Conservation (phyloP, 148 eudicot genomes). For the Camellia japonica region DNA sequence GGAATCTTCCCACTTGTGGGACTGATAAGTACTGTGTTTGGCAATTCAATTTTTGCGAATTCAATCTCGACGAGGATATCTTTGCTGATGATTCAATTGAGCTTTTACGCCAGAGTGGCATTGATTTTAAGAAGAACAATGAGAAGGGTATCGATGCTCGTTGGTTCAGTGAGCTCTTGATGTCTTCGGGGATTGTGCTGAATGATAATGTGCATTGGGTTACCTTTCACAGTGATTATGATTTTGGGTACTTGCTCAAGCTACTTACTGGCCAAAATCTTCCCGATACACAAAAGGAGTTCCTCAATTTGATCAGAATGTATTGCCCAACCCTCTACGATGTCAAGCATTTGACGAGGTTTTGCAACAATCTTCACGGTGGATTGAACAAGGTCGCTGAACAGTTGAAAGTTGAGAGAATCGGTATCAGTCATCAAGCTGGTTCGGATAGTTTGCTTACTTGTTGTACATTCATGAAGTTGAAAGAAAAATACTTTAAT, state of each 20-base stretch:
- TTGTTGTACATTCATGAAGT: conserved; percentile 15
- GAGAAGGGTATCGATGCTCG: conserved; percentile 20
- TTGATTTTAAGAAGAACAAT: conserved; percentile 20
- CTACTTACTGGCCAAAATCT: conserved; percentile 18
- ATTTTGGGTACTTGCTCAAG: conserved; percentile 24
- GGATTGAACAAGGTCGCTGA: conserved; percentile 17
- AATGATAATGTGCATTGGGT: conserved; percentile 22
- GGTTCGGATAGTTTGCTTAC: conserved; percentile 21
- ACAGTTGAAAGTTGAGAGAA: conserved; percentile 13
- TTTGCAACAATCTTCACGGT: conserved; percentile 7
- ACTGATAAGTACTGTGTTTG: conserved; percentile 16
- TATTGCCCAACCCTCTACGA: conserved; percentile 16
- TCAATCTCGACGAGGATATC: conserved; percentile 7
- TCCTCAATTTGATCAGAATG: conserved; percentile 9
- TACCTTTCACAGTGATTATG: conserved; percentile 20
- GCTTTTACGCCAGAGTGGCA: conserved; percentile 19
- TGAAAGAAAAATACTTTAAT: conserved; percentile 16
- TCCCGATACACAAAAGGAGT: conserved; percentile 13
- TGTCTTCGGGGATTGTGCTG: conserved; percentile 23
- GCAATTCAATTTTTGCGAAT: conserved; percentile 23
- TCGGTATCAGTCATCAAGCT: conserved; percentile 18
- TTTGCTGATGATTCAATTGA: conserved; percentile 8
- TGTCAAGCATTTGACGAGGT: conserved; percentile 18
- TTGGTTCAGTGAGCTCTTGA: conserved; percentile 11
- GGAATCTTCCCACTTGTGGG: conserved; percentile 26